Evolutionary conservation across 2,329 filamentous ascomycete species (phyloP).

Genomic region (Microcyclospora tardicrescens): DNA sequence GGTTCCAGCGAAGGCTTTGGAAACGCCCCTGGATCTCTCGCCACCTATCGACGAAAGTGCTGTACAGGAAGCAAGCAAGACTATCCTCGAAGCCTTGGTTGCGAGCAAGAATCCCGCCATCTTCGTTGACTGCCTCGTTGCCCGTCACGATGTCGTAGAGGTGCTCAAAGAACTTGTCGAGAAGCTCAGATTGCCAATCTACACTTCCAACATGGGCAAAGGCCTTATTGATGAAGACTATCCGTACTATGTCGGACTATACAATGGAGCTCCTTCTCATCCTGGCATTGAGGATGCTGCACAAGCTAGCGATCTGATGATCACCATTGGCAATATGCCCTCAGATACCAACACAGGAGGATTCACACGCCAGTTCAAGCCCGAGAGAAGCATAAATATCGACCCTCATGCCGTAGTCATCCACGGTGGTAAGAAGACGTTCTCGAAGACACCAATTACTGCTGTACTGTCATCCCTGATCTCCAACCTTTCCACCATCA

Average conservation of each 20-base stretch:
- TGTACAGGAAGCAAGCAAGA: conserved; percentile 20
- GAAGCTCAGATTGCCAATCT: conserved; percentile 26
- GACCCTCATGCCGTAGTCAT: conserved; percentile 27
- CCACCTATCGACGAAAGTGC: conserved; percentile 17
- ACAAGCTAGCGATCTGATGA: conserved; percentile 23
- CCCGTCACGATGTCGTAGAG: conserved; percentile 24
- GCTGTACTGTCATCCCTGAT: conserved; percentile 22
- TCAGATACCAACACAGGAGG: conserved; percentile 31
- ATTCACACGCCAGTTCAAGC: conserved; percentile 26
- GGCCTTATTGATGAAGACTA: conserved; percentile 30
- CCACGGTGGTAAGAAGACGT: conserved; percentile 17
- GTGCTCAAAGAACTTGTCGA: conserved; percentile 24
- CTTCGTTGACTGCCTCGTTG: conserved; percentile 28
- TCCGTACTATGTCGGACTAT: conserved; percentile 28
- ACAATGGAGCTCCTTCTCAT: conserved; percentile 27
- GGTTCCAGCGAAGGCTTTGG: conserved; percentile 26
- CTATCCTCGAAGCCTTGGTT: conserved; percentile 21
- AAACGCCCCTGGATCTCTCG: conserved; percentile 25
- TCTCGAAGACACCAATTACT: conserved; percentile 25
- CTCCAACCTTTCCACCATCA: conserved; percentile 9
- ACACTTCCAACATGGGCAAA: conserved; percentile 30
- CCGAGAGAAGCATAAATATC: conserved; percentile 23
- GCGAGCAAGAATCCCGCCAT: conserved; percentile 26
- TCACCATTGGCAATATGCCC: conserved; percentile 28
- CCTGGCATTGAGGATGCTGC: conserved; percentile 27